Evolutionary conservation across 331 rosid genomes (phyloP).

Genomic region (Rhamnella rubrinervis): DNA sequence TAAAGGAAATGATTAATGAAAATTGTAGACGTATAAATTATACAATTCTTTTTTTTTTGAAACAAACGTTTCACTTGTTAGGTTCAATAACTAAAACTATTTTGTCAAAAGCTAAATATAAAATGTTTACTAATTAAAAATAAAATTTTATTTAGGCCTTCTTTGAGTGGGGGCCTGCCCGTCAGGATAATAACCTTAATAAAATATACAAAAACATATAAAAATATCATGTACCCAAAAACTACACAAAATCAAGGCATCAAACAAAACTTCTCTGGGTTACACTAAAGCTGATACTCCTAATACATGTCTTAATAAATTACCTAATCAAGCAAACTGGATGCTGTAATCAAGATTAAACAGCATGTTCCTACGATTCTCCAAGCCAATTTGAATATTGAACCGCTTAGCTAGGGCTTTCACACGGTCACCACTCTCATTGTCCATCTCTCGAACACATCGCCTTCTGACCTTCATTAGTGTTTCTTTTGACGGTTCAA

Average conservation of each 20-base stretch:
- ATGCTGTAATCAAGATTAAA: conserved; percentile 61
- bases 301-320: conserved; percentile 9
- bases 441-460: conserved; percentile 70
- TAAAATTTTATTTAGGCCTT: too few relatives aligned
- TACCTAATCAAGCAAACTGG: conserved; percentile 52
- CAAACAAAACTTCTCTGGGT: conserved; percentile 4
- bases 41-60: too few relatives aligned
- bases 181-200: too few relatives aligned
- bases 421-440: conserved; percentile 61
- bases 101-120: too few relatives aligned
- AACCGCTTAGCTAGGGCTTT: conserved; percentile 45
- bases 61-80: too few relatives aligned
- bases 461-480: conserved; percentile 75
- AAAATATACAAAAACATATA: too few relatives aligned
- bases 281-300: neutral
- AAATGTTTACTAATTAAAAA: too few relatives aligned
- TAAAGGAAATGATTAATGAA: too few relatives aligned
- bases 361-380: conserved; percentile 55
- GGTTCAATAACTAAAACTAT: too few relatives aligned
- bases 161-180: too few relatives aligned
- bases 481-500: conserved; percentile 59
- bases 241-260: neutral
- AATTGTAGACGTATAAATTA: too few relatives aligned
- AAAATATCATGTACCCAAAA: too few relatives aligned
- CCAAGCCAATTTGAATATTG: conserved; percentile 50